A percentile compares a stretch with the other conserved stretches of the same genome.
Evolutionary conservation across 108 stramenopile species (phyloP).

Genomic region (Nannochloropsis oceanica): DNA sequence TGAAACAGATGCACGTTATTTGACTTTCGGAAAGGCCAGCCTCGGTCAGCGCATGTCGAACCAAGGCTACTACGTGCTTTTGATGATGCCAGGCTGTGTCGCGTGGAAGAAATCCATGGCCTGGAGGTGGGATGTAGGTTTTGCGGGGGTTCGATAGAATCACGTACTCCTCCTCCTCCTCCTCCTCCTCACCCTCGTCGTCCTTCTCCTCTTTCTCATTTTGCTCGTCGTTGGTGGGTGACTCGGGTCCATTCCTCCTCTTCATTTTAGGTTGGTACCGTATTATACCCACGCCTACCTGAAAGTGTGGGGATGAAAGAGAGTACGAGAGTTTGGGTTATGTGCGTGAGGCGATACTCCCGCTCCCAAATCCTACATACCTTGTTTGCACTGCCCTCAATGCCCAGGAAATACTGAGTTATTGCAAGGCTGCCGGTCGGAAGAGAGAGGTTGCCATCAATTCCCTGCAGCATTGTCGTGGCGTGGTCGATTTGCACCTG

Average conservation of each 20-base stretch:
- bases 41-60: constrained; percentile 64
- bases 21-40: constrained; percentile 44
- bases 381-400: constrained; percentile 99
- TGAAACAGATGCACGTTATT: constrained; percentile 49
- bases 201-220: background rate
- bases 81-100: constrained; percentile 98
- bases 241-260: background rate
- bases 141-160: constrained; percentile 90
- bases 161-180: constrained; percentile 44
- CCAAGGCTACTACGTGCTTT: constrained; percentile 65
- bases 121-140: constrained; percentile 85
- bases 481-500: too few relatives aligned
- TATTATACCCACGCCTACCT: constrained; percentile 81
- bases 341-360: background rate
- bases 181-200: background rate
- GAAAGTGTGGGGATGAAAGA: background rate
- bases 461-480: background rate
- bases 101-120: constrained; percentile 87
- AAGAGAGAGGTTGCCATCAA: background rate
- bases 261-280: constrained; percentile 35
- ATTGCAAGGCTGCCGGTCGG: background rate
- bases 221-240: background rate
- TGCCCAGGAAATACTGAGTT: constrained; percentile 51
- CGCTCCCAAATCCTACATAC: background rate
- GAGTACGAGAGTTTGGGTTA: background rate